Percentiles rank a stretch among this genome's conserved stretches.
phyloP scores from a whole-genome alignment of 2,329 filamentous ascomycete species.

The Nectriaceae sp. region DNA sequence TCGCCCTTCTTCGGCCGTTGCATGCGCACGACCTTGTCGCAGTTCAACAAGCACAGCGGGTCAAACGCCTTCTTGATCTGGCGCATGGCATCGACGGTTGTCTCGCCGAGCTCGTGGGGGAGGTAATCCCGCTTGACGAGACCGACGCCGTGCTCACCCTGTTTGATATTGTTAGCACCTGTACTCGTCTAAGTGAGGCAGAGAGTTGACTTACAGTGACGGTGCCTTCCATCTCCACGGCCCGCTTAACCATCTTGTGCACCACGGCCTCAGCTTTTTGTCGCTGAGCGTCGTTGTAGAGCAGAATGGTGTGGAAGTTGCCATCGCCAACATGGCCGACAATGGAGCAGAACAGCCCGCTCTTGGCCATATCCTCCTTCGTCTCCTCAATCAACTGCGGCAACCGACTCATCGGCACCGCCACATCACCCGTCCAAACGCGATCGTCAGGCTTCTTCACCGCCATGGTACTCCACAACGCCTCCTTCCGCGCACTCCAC shows the following conservation, averaged over 20 bases:
- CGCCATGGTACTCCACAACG: constrained; percentile 78
- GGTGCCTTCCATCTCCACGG: constrained; percentile 82
- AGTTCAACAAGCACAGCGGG: constrained; percentile 69
- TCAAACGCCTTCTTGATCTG: constrained; percentile 83
- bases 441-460: constrained; percentile 65
- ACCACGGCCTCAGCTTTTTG: constrained; percentile 69
- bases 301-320: constrained; percentile 71
- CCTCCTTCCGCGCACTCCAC: constrained; percentile 83
- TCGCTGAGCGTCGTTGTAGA: constrained; percentile 68
- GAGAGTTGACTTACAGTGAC: constrained; percentile 58
- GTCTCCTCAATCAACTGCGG: constrained; percentile 79
- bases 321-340: constrained; percentile 77
- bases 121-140: constrained; percentile 85
- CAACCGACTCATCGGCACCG: constrained; percentile 75
- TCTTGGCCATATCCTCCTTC: constrained; percentile 44
- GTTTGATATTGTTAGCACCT: background rate
- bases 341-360: constrained; percentile 50
- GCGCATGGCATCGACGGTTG: constrained; percentile 80
- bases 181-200: too few species aligned
- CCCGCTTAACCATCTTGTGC: constrained; percentile 82
- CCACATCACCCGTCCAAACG: constrained; percentile 86
- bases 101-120: constrained; percentile 72
- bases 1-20: constrained; percentile 48
- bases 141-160: constrained; percentile 82
- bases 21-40: constrained; percentile 68